Conservation (phyloP, 129 eudicot species). For the Logfia minima region DNA sequence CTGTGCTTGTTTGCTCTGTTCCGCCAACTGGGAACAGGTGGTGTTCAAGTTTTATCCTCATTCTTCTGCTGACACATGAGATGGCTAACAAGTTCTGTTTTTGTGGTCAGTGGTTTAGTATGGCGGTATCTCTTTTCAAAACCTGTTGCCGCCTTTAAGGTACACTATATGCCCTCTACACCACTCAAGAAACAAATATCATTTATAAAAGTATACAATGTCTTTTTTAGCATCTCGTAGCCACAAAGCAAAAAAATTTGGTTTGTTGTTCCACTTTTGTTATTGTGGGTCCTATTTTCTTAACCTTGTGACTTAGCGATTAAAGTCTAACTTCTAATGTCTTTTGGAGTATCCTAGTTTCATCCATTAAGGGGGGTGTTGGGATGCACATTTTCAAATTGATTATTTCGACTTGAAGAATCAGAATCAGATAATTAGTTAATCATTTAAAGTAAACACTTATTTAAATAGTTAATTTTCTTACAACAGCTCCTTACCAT, state of each 20-base stretch:
- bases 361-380: not conserved
- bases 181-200: constrained; percentile 1
- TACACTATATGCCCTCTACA: constrained; percentile 10
- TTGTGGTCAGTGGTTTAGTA: constrained; percentile 66
- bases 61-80: constrained; percentile 13
- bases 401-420: not conserved
- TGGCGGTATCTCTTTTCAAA: constrained; percentile 92
- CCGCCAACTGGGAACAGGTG: constrained; percentile 94
- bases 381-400: not conserved
- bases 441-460: not conserved
- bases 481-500: not conserved
- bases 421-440: not conserved
- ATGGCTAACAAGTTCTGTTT: constrained; percentile 27
- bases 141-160: constrained; percentile 93
- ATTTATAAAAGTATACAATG: not conserved
- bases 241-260: no score
- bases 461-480: not conserved
- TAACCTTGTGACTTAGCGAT: not conserved
- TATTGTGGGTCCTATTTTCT: no score
- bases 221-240: no score
- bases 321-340: not conserved
- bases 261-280: no score
- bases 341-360: not conserved
- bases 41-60: constrained; percentile 8
- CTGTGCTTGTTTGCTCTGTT: constrained; percentile 88